Evolutionary conservation across 805 yeast genomes (phyloP).

Genomic region (Komagataella phaffii): DNA sequence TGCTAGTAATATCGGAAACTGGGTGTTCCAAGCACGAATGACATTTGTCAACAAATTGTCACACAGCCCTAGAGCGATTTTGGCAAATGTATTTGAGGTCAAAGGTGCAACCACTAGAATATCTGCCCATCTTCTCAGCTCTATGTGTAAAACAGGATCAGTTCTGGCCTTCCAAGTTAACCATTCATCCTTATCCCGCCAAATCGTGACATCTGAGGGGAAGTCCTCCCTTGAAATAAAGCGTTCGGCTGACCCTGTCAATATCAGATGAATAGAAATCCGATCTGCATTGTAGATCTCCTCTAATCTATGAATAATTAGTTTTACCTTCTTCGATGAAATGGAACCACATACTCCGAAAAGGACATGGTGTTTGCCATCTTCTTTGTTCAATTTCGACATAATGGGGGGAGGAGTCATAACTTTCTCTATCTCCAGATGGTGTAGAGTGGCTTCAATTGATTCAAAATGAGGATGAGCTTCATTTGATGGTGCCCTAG

Average conservation of each 20-base stretch:
- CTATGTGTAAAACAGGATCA: constrained; percentile 49
- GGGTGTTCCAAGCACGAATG: constrained; percentile 47
- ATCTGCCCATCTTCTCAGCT: constrained; percentile 50
- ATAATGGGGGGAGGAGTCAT: neutral
- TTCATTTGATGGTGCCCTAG: neutral
- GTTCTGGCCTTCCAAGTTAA: constrained; percentile 34
- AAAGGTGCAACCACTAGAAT: constrained; percentile 41
- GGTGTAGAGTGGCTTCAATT: neutral
- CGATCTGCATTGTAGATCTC: constrained; percentile 36
- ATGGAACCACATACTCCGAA: constrained; percentile 49
- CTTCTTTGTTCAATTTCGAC: constrained; percentile 9
- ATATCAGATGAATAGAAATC: constrained; percentile 37
- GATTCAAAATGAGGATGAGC: neutral
- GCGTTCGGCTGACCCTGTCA: constrained; percentile 39
- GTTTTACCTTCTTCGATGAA: constrained; percentile 35
- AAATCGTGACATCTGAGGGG: constrained; percentile 30
- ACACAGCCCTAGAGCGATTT: constrained; percentile 42
- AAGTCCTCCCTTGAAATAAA: constrained; percentile 35
- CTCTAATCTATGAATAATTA: constrained; percentile 35
- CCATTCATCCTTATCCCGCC: constrained; percentile 54
- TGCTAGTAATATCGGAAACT: constrained; percentile 41
- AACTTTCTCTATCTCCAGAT: neutral
- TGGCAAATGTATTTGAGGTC: constrained; percentile 43
- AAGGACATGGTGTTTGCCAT: constrained; percentile 40
- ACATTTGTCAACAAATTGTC: constrained; percentile 47